These are phyloP conservation scores for Eremothecium cymbalariae DNA, from an alignment of 1,139 yeast genomes.

Conservation along the genomic window DNA sequence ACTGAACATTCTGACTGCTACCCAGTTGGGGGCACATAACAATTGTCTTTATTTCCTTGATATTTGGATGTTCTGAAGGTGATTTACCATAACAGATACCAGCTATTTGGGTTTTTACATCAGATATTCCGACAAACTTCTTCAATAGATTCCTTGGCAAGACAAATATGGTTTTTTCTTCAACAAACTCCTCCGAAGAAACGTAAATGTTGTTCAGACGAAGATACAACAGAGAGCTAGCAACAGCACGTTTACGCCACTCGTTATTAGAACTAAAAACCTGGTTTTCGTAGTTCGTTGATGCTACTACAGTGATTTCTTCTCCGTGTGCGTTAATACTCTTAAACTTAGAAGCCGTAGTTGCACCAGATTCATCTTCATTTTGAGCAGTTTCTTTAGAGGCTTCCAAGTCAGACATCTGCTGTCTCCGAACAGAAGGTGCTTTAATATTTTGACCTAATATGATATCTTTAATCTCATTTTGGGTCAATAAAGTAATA, in stretches of 20 bases:
- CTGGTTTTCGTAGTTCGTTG: slow-evolving; percentile 81
- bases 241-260: slow-evolving; percentile 85
- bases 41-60: slow-evolving; percentile 69
- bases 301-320: slow-evolving; percentile 87
- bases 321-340: slow-evolving; percentile 94
- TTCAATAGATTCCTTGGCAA: slow-evolving; percentile 75
- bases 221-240: slow-evolving; percentile 62
- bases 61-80: slow-evolving; percentile 57
- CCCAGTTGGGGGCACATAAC: slow-evolving; percentile 90
- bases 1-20: slow-evolving; percentile 52
- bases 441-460: slow-evolving; percentile 91
- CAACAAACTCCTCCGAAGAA: slow-evolving; percentile 50
- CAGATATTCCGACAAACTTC: slow-evolving; percentile 74
- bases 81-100: slow-evolving; percentile 73
- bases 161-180: slow-evolving; percentile 54
- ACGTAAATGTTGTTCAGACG: slow-evolving; percentile 74
- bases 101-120: slow-evolving; percentile 73
- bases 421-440: slow-evolving; percentile 76
- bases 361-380: slow-evolving; percentile 25
- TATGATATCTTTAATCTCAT: slow-evolving; percentile 88
- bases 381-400: slow-evolving; percentile 34
- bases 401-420: slow-evolving; percentile 70
- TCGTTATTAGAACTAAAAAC: slow-evolving; percentile 77
- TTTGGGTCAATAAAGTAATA: slow-evolving; percentile 80
- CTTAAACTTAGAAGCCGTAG: slow-evolving; percentile 75